Percentiles rank a stretch among this genome's conserved stretches.
phyloP scores from a whole-genome alignment of 495 filamentous ascomycete species.

The Neurospora sp. region DNA sequence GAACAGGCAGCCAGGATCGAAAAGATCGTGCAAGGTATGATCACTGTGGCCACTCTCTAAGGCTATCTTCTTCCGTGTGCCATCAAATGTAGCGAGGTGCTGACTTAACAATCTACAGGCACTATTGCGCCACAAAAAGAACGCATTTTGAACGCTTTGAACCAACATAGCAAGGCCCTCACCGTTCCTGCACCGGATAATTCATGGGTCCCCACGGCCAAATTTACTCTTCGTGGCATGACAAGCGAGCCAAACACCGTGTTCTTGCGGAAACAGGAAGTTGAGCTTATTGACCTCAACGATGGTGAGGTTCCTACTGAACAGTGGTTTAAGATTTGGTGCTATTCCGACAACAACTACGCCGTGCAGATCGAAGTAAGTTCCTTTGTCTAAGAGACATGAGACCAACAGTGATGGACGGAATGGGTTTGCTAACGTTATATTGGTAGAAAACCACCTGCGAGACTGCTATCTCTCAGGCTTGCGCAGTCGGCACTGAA shows the following conservation, averaged over 20 bases:
- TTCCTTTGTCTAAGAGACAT: neutral
- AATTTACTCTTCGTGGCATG: constrained; percentile 33
- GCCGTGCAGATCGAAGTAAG: constrained; percentile 27
- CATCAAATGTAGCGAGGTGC: neutral
- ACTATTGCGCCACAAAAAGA: neutral
- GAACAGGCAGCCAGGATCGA: constrained; percentile 10
- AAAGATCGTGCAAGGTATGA: constrained; percentile 11
- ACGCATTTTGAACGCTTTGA: neutral
- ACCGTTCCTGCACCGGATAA: constrained; percentile 23
- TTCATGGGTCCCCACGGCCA: constrained; percentile 27
- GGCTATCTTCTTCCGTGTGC: neutral
- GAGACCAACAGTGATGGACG: constrained; percentile 2
- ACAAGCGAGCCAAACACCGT: constrained; percentile 22
- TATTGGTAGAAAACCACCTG: constrained; percentile 14
- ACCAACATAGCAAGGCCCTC: constrained; percentile 4
- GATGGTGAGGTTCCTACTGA: constrained; percentile 11
- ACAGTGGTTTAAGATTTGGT: constrained; percentile 36
- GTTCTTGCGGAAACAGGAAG: constrained; percentile 26
- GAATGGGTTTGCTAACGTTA: neutral
- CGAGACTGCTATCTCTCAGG: constrained; percentile 24
- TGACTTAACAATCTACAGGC: neutral
- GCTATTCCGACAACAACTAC: constrained; percentile 13
- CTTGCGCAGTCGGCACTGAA: constrained; percentile 18
- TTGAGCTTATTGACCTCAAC: constrained; percentile 10
- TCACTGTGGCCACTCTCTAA: neutral